A percentile compares a stretch with the other conserved stretches of the same genome.
These are phyloP conservation scores for Gossypium schwendimanii DNA, from an alignment of 441 rosid species.

Conservation along the genomic window DNA sequence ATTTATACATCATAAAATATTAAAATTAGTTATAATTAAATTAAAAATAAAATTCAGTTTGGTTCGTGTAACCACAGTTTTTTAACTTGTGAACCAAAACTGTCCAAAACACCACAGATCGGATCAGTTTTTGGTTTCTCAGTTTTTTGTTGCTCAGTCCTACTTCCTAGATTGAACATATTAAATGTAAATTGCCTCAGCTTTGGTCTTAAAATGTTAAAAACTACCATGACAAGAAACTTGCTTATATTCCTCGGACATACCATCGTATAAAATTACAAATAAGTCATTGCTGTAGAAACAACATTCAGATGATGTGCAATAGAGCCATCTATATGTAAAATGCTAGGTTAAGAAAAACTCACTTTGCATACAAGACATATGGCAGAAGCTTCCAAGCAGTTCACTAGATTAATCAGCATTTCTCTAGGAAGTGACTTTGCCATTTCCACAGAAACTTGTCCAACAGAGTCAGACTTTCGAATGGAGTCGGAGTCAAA, in stretches of 20 bases:
- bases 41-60: too few relatives aligned
- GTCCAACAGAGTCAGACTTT: slow-evolving; percentile 47
- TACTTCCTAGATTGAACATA: neutral
- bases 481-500: slow-evolving; percentile 31
- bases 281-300: neutral
- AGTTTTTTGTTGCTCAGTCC: too few relatives aligned
- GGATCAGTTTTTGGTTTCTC: too few relatives aligned
- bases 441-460: slow-evolving; percentile 63
- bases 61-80: too few relatives aligned
- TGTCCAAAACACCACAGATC: too few relatives aligned
- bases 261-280: neutral
- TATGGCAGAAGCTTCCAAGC: slow-evolving; percentile 56
- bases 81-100: too few relatives aligned
- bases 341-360: slow-evolving; percentile 7
- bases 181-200: neutral
- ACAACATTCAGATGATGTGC: neutral
- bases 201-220: slow-evolving; percentile 4
- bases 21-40: too few relatives aligned
- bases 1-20: too few relatives aligned
- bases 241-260: neutral
- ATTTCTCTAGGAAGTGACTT: slow-evolving; percentile 52
- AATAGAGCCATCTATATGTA: neutral
- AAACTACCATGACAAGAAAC: neutral
- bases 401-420: slow-evolving; percentile 42
- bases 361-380: slow-evolving; percentile 75